These are phyloP conservation scores for Annulohypoxylon stygium DNA, from an alignment of 495 filamentous ascomycete genomes.

Conservation along the genomic window DNA sequence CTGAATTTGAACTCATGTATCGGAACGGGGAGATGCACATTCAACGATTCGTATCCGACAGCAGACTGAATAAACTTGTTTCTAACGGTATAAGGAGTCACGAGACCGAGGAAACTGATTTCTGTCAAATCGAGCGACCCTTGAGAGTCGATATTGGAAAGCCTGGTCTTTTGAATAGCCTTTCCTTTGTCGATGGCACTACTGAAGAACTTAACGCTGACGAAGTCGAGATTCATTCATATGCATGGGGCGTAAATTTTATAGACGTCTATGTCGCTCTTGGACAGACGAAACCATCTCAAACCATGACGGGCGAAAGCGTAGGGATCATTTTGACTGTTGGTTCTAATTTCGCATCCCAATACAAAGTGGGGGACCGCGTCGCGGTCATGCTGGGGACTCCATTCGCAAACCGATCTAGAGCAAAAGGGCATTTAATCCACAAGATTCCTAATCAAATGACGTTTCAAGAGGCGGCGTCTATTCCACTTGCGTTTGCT, in stretches of 20 bases:
- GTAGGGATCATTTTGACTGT: neutral
- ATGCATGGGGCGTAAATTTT: neutral
- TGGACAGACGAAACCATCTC: neutral
- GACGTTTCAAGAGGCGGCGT: neutral
- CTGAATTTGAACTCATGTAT: constrained; percentile 2
- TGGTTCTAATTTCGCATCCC: neutral
- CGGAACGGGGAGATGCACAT: constrained; percentile 2
- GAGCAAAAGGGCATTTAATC: neutral
- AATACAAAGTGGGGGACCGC: neutral
- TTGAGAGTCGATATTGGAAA: neutral
- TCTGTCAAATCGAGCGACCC: neutral
- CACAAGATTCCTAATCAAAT: neutral
- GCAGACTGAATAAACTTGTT: neutral
- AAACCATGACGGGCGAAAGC: neutral
- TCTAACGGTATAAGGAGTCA: neutral
- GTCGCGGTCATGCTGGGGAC: neutral
- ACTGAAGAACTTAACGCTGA: neutral
- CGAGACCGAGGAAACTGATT: neutral
- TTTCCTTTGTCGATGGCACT: neutral
- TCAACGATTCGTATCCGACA: neutral
- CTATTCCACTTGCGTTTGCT: neutral
- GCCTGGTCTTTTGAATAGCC: neutral
- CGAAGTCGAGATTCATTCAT: neutral
- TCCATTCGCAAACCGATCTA: neutral
- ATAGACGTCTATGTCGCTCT: neutral